These are phyloP conservation scores for Teratosphaeria gauchensis DNA, from an alignment of 2,329 filamentous ascomycete species.

Conservation along the genomic window DNA sequence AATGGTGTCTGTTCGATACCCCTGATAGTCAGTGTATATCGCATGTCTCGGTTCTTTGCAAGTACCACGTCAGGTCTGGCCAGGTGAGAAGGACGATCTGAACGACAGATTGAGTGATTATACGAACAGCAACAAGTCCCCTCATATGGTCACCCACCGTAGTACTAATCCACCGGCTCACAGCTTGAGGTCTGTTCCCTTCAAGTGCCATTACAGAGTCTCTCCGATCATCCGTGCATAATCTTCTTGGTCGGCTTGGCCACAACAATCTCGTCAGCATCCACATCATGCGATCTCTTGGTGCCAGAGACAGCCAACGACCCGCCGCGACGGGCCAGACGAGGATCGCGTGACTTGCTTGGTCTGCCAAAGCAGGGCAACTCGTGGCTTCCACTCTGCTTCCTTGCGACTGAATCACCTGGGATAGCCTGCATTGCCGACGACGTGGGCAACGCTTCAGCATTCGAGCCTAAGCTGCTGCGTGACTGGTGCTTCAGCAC, in stretches of 20 bases:
- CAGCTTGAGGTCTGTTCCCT: conserved; percentile 1
- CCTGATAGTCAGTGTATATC: neutral
- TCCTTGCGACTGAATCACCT: neutral
- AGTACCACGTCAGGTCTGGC: neutral
- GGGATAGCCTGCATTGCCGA: neutral
- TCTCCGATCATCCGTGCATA: neutral
- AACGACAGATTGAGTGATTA: neutral
- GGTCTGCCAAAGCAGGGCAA: neutral
- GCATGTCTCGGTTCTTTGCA: neutral
- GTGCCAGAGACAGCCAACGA: neutral
- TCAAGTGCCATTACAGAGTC: neutral
- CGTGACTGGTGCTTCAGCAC: neutral
- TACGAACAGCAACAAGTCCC: conserved; percentile 4
- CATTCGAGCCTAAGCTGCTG: neutral
- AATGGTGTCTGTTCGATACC: neutral
- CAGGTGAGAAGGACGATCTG: neutral
- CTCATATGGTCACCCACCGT: conserved; percentile 8
- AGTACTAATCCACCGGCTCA: conserved; percentile 7
- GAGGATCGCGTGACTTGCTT: neutral
- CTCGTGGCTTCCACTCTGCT: neutral
- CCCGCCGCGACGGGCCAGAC: neutral
- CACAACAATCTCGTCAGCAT: neutral
- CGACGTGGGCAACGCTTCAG: neutral
- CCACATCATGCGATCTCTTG: neutral
- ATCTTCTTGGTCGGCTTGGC: neutral